Conservation (phyloP, 169 alveolate genomes). For the Cryptosporidium ubiquitum region DNA sequence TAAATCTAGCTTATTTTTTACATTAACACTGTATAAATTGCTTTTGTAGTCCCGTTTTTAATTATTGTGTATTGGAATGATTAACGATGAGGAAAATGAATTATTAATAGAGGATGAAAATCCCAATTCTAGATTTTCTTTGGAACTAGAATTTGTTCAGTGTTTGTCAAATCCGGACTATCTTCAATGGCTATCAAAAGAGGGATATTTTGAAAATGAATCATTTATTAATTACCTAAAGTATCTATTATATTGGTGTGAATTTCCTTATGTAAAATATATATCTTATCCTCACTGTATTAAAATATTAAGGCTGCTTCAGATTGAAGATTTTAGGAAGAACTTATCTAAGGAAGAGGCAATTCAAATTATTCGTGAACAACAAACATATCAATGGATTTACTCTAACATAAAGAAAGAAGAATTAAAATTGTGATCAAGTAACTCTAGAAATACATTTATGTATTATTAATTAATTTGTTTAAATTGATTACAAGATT, state of each 20-base stretch:
- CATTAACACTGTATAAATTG: background rate
- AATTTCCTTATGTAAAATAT: slow-evolving; percentile 60
- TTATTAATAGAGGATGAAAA: slow-evolving; percentile 9
- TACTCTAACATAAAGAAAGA: slow-evolving; percentile 31
- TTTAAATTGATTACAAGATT: no score
- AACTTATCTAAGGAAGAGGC: slow-evolving; percentile 55
- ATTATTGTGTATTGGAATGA: background rate
- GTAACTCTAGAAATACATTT: no score
- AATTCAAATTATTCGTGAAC: slow-evolving; percentile 57
- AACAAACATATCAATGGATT: slow-evolving; percentile 66
- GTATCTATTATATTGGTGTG: slow-evolving; percentile 71
- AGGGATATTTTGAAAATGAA: slow-evolving; percentile 68
- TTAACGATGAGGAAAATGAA: background rate
- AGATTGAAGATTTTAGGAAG: slow-evolving; percentile 55
- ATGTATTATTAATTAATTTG: background rate
- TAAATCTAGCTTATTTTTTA: background rate
- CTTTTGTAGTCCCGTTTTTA: background rate
- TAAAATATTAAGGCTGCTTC: slow-evolving; percentile 57
- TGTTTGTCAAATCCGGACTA: slow-evolving; percentile 73
- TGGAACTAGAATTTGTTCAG: slow-evolving; percentile 74
- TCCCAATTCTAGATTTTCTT: slow-evolving; percentile 35
- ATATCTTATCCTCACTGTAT: slow-evolving; percentile 75
- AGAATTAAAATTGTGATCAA: background rate
- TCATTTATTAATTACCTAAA: slow-evolving; percentile 68
- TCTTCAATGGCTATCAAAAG: slow-evolving; percentile 63